Base-by-base conservation (phyloP, 768 basidiomycete genomes). In the Suillus brevipes region DNA sequence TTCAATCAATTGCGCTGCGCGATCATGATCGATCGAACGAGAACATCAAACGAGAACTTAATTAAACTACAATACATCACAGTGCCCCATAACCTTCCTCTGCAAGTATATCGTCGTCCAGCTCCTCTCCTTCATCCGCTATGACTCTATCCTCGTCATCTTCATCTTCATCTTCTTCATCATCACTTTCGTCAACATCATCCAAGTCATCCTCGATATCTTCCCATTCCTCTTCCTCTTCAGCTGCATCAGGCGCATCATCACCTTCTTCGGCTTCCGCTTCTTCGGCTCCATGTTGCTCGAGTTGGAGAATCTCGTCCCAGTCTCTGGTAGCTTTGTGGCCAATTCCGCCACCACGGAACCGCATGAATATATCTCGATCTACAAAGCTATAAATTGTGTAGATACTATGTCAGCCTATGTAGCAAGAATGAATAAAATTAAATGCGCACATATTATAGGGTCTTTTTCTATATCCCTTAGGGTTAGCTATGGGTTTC, bases 311-410 rank as follows among this genome's bases (percentile, higher is more conserved):
- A 28, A 28, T 28, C 0, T 28, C 14, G 1, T 28, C 14, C 50
- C 50, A 52, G 25, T 28, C 7, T n/a, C 25, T 16, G 25, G 50
- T 52, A 25, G 61, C 23, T 31, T 55, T 61, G 55, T 80, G 78
- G 4, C 79, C 77, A 31, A 79, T 65, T 5, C 73, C 77, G 6
- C 72, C 65, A 7, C 75, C 76, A 16, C 66, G 60, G 60, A 68
- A 78, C 20, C 78, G 67, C 74, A 80, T 78, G 23, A 79, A 64
- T 77, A 79, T 82, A 47, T 82, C 80, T 10, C 77, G 68, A 65
- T 82, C 80, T 12, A 78, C 78, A 16, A 43, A 7, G 64, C 45
- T 45, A 10, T n/a, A n/a, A 10, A 0, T 45, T 0, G 3, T 12
- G 45, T n/a, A n/a, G 8, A n/a, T n/a, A 34, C 34, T 7, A 47